Evolutionary conservation across 768 basidiomycete species (phyloP), one percentile per base, ranked within the genome.

Genomic region (Agaricus sinodeliciosus): DNA sequence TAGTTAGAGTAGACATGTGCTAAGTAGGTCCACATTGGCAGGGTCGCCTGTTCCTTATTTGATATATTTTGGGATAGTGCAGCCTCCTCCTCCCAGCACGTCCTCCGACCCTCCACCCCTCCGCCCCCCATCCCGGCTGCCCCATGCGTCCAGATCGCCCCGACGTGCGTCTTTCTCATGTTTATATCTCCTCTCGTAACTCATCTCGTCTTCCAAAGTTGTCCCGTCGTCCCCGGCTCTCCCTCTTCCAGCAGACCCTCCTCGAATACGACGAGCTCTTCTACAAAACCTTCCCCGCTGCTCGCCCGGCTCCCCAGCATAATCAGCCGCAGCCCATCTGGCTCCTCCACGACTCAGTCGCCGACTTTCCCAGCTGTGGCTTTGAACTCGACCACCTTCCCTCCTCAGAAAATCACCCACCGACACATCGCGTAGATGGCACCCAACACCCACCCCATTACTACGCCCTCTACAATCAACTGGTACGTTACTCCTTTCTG

Each of bases 231-330:
- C n/a, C 22, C 31, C 19, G 28, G 28, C 48, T 50, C 19, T 48
- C 56, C 27, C 35, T 52, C 44, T 72, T 70, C 57, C 62, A 66
- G 11, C 64, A 67, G 49, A 69, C 67, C 53, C 61, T 70, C 56
- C 57, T 64, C 27, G 69, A 73, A 27, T 60, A 67, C 16, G 74
- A 75, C 55, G 69, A 70, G 19, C 54, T 58, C 44, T 76, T 75
- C 56, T 75, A 70, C 55, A 59, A 26, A 18, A 58, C 57, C 15
- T 60, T 60, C 34, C 60, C 60, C 15, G 57, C 31, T 18, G 60
- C 60, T n/a, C 58, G 51, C 39, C 35, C 22, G n/a, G 50, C 51
- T 34, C 25, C 28, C 34, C 12, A 42, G 13, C 35, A 28, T 5
- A 26, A 11, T 13, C 13, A 26, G 6, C 19, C 39, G 15, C 9